These are phyloP conservation scores for Yarrowia sp. DNA, from an alignment of 805 yeast species.

Conservation along the genomic window DNA sequence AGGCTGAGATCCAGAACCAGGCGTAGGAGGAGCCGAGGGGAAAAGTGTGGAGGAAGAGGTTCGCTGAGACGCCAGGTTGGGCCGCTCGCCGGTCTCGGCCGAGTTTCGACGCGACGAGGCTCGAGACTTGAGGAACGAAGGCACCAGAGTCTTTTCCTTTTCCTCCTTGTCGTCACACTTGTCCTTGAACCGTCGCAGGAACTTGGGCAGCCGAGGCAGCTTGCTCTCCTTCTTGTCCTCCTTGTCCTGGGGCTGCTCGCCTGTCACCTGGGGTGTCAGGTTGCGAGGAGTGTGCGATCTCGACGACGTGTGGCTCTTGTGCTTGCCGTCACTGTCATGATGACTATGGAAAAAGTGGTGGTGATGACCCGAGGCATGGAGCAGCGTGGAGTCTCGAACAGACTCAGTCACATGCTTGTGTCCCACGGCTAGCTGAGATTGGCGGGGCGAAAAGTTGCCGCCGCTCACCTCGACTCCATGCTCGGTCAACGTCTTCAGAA, in stretches of 20 bases:
- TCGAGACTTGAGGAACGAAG: background rate
- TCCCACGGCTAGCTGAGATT: background rate
- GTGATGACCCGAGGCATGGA: conserved; percentile 21
- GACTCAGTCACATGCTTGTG: conserved; percentile 21
- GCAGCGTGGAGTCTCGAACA: conserved; percentile 12
- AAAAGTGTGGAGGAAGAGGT: background rate
- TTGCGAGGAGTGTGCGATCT: background rate
- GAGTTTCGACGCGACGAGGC: background rate
- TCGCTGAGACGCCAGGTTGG: background rate
- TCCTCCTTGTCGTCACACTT: background rate
- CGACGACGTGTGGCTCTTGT: background rate
- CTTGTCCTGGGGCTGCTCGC: background rate
- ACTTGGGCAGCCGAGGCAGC: conserved; percentile 5
- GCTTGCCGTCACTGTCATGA: background rate
- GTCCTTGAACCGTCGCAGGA: conserved; percentile 21
- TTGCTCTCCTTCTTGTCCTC: background rate
- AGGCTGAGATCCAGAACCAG: background rate
- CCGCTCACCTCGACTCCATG: conserved; percentile 8
- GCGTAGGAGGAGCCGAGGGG: background rate
- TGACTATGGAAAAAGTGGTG: conserved; percentile 4
- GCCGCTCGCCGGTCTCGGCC: background rate
- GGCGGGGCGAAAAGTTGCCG: conserved; percentile 5
- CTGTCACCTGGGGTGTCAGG: conserved; percentile 13
- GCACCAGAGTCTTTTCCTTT: background rate
- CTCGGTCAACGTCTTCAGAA: conserved; percentile 28